phyloP scores from a whole-genome alignment of 2,329 filamentous ascomycete genomes.

The Ophiostoma himal-ulmi region DNA sequence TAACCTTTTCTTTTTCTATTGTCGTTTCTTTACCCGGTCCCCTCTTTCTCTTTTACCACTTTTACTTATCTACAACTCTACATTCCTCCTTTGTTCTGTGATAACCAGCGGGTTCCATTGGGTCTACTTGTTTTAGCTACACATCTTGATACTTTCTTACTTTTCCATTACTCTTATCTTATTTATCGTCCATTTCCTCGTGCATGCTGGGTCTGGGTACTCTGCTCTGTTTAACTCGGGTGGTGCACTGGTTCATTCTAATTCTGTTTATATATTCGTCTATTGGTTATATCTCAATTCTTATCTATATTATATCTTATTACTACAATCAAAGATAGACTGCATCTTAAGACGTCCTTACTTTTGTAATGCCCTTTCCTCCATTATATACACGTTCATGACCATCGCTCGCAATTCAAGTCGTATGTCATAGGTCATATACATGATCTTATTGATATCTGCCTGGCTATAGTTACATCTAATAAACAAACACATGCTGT shows the following conservation, averaged over 20 bases:
- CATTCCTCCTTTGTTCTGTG: slow-evolving; percentile 1
- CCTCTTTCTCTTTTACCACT: background rate
- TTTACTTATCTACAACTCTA: background rate
- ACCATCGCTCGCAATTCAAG: background rate
- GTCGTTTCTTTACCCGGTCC: background rate
- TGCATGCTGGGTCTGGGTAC: too few species aligned
- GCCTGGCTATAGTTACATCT: slow-evolving; percentile 9
- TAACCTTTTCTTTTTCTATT: background rate
- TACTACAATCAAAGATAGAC: background rate
- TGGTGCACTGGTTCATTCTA: slow-evolving; percentile 2
- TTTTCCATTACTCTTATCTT: background rate
- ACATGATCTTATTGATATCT: background rate
- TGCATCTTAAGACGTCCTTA: background rate
- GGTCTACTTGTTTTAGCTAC: slow-evolving; percentile 2
- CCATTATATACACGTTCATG: background rate
- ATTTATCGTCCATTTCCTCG: background rate
- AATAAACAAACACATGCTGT: background rate
- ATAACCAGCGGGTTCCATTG: background rate
- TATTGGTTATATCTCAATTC: background rate
- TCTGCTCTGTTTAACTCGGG: background rate
- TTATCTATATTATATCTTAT: slow-evolving; percentile 1
- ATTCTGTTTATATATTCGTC: background rate
- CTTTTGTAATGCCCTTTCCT: background rate
- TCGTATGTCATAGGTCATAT: background rate
- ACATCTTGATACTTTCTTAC: background rate